phyloP scores from a whole-genome alignment of 192 early-diverging fungal genomes.

The Backusella macrospora region DNA sequence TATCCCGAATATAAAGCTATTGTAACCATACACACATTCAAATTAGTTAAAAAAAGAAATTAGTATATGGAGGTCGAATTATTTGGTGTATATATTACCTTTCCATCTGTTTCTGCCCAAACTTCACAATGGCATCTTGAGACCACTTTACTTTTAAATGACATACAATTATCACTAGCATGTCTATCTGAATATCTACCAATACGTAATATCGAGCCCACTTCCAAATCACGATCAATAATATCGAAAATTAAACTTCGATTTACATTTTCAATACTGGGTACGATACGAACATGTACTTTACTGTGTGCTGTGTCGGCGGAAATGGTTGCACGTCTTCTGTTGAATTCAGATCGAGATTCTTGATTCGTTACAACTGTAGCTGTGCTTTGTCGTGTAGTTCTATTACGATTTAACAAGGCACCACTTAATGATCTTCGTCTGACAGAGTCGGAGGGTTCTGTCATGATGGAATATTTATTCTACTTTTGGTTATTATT shows the following conservation, averaged over 20 bases:
- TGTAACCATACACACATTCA: background rate
- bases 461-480: background rate
- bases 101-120: slow-evolving; percentile 68
- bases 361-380: background rate
- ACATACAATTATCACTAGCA: slow-evolving; percentile 58
- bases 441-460: slow-evolving; percentile 16
- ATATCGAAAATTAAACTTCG: slow-evolving; percentile 62
- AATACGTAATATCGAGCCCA: slow-evolving; percentile 53
- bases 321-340: background rate
- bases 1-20: slow-evolving; percentile 83
- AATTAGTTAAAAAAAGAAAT: background rate
- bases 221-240: slow-evolving; percentile 58
- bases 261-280: slow-evolving; percentile 37
- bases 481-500: background rate
- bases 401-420: slow-evolving; percentile 1
- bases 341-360: slow-evolving; percentile 9
- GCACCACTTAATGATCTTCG: slow-evolving; percentile 22
- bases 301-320: background rate
- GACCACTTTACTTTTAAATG: slow-evolving; percentile 82
- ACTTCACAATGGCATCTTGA: slow-evolving; percentile 82
- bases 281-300: slow-evolving; percentile 58
- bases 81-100: slow-evolving; percentile 17
- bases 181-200: slow-evolving; percentile 59
- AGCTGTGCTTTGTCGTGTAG: slow-evolving; percentile 6
- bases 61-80: background rate